Evolutionary conservation across 2,329 filamentous ascomycete species (phyloP), one percentile per base, ranked within the genome.

Genomic region (Paracoccidioides lutzii): DNA sequence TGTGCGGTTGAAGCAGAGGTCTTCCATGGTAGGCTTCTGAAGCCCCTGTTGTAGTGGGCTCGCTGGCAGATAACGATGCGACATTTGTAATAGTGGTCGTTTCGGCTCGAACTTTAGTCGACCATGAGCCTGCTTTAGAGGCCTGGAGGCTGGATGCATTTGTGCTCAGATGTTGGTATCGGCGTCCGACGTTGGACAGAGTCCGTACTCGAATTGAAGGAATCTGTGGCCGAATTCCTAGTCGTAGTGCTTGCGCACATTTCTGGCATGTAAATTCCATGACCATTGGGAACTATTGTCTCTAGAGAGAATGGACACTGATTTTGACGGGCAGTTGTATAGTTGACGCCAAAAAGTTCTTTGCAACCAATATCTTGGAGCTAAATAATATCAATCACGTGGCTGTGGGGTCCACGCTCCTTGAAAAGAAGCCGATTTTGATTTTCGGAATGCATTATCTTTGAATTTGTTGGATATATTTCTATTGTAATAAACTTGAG

Each of bases 1-100:
- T 86, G 72, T 94, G 83, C 52, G 83, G 78, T 60, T 76, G 77
- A 32, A 95, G 78, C 50, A 81, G 69, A 5, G 37, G 65, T 37
- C 43, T 53, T 22, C 46, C 41, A 43, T 44, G 28, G 30, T 37
- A 30, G 10, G 52, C 41, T 37, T 28, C 40, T 1, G 52, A 38
- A 22, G 40, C 5, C 12, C 14, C 32, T 30, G 52, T 30, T 14
- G 52, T 14, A 8, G 52, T 15, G 7, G 44, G 14, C 22, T 54
- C 14, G 10, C 43, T 54, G 4, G 43, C 43, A 8, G 52, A 54
- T 32, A 43, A 54, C 7, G 52, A 53, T 44, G 32, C 52, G 32
- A 33, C 4, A n/a, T 43, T 43, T 49, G 22, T 32, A 8, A 35
- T 49, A 22, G 22, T 22, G 45, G n/a, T 41, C 15, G 52, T 14